Percentiles rank a stretch among this genome's conserved stretches.
phyloP scores from a whole-genome alignment of 257 asterid genomes.

The Orobanche coerulescens region DNA sequence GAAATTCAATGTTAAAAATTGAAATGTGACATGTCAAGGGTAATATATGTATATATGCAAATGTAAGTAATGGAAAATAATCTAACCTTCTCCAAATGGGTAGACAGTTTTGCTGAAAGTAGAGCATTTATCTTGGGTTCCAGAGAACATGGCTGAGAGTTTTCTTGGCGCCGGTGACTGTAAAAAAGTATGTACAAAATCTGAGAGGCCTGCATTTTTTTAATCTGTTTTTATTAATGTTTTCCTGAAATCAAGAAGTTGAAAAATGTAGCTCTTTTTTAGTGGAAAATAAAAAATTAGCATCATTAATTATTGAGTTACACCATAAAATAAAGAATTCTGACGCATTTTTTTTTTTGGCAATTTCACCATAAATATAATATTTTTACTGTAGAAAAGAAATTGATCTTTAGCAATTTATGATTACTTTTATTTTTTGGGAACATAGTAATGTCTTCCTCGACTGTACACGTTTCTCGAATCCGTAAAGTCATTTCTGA shows the following conservation, averaged over 20 bases:
- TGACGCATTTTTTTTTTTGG: too few relatives aligned
- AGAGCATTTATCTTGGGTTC: constrained; percentile 75
- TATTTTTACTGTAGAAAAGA: too few relatives aligned
- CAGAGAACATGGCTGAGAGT: constrained; percentile 64
- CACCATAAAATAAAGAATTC: neutral
- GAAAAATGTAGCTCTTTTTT: neutral
- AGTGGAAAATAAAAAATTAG: neutral
- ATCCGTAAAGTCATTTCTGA: too few relatives aligned
- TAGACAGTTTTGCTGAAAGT: constrained; percentile 73
- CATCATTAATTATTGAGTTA: neutral
- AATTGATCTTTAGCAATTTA: too few relatives aligned
- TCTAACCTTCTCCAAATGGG: constrained; percentile 62
- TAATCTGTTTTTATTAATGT: too few relatives aligned
- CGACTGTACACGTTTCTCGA: too few relatives aligned
- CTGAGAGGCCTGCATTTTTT: neutral
- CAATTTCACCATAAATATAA: too few relatives aligned
- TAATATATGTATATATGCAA: too few relatives aligned
- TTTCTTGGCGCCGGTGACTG: constrained; percentile 62
- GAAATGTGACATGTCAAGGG: neutral
- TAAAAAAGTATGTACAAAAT: neutral
- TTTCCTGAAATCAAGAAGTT: neutral
- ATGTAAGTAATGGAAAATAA: neutral
- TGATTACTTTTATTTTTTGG: too few relatives aligned
- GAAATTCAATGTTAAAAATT: too few relatives aligned
- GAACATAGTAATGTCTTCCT: too few relatives aligned